phyloP scores from a whole-genome alignment of 805 yeast genomes.

The Nakazawaea wyomingensis region DNA sequence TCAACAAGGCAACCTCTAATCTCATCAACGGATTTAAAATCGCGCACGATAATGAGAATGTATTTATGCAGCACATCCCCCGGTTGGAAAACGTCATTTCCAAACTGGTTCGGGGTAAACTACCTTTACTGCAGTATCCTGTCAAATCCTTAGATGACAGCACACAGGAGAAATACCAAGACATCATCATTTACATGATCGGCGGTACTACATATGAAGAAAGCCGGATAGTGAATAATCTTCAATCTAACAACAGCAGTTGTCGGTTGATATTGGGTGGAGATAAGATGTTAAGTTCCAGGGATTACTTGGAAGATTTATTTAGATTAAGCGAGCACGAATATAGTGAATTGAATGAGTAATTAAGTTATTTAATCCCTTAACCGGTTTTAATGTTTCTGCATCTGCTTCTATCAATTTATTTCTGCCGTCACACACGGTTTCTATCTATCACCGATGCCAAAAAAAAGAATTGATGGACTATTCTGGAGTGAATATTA shows the following conservation, averaged over 20 bases:
- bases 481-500: too few species aligned
- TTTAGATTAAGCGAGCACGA: constrained; percentile 16
- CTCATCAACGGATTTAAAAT: constrained; percentile 30
- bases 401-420: too few species aligned
- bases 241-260: constrained; percentile 51
- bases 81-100: constrained; percentile 48
- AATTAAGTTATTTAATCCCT: not conserved
- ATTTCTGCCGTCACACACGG: too few species aligned
- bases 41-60: constrained; percentile 48
- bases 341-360: not conserved
- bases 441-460: too few species aligned
- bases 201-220: constrained; percentile 96
- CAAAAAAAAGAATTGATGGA: too few species aligned
- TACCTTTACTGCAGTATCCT: constrained; percentile 36
- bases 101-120: constrained; percentile 34
- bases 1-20: constrained; percentile 20
- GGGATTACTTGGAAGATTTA: constrained; percentile 29
- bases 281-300: constrained; percentile 49
- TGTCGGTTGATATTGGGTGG: constrained; percentile 81
- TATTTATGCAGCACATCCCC: constrained; percentile 91
- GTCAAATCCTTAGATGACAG: constrained; percentile 33
- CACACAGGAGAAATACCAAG: constrained; percentile 42
- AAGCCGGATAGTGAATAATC: constrained; percentile 72
- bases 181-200: constrained; percentile 64
- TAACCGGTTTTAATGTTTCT: too few species aligned